phyloP scores from a whole-genome alignment of 352 stramenopile species.

The Phytophthora ohioensis region DNA sequence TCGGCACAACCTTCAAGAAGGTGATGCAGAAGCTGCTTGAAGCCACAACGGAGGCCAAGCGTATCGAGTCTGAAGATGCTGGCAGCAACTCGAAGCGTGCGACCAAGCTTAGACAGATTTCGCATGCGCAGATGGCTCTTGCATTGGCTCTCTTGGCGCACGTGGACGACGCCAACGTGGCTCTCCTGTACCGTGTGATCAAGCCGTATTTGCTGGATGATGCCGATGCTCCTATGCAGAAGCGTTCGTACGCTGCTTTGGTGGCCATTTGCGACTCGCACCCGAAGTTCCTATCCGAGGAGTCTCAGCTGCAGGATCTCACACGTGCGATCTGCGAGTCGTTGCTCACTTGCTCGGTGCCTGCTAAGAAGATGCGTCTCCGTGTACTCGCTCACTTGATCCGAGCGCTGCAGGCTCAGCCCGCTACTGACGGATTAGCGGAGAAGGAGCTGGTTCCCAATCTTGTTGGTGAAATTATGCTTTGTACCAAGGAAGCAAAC shows the following conservation, averaged over 20 bases:
- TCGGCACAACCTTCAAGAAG: constrained; percentile 85
- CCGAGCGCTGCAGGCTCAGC: constrained; percentile 75
- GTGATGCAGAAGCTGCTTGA: constrained; percentile 92
- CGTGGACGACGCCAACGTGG: constrained; percentile 81
- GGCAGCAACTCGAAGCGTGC: constrained; percentile 52
- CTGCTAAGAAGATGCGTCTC: constrained; percentile 96
- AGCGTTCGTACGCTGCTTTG: constrained; percentile 88
- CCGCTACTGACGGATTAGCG: constrained; percentile 54
- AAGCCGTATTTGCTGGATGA: constrained; percentile 91
- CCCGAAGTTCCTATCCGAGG: constrained; percentile 75
- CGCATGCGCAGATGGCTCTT: constrained; percentile 82
- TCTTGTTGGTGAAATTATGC: constrained; percentile 95
- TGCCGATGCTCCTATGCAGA: constrained; percentile 88
- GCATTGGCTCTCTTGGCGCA: constrained; percentile 79
- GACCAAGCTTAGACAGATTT: constrained; percentile 64
- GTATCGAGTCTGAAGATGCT: constrained; percentile 54
- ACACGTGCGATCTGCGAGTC: constrained; percentile 94
- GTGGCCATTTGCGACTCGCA: constrained; percentile 90
- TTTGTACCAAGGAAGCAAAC: constrained; percentile 98
- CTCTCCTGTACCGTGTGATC: constrained; percentile 88
- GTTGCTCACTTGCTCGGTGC: constrained; percentile 95
- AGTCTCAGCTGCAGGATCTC: constrained; percentile 92
- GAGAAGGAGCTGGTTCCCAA: constrained; percentile 88
- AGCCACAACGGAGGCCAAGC: constrained; percentile 82
- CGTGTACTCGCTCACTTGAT: constrained; percentile 90